Percentiles rank a stretch among this genome's conserved stretches.
These are phyloP conservation scores for Eucalyptus polyanthemos DNA, from an alignment of 345 rosid species.

Conservation along the genomic window DNA sequence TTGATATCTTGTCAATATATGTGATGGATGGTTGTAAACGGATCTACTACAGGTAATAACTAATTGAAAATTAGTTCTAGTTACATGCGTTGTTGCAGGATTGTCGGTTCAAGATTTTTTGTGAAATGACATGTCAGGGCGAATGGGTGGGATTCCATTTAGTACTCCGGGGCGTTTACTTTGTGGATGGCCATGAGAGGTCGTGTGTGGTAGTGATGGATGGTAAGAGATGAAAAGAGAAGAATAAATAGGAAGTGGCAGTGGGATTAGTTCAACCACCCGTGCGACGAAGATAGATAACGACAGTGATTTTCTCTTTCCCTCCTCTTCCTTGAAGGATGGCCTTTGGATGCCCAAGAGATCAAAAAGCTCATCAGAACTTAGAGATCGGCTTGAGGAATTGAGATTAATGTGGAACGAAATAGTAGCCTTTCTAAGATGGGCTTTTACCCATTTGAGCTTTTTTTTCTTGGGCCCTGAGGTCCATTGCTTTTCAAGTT, in stretches of 20 bases:
- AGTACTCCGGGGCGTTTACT: neutral
- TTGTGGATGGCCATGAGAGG: neutral
- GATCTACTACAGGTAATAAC: no score
- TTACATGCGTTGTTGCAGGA: fast-evolving
- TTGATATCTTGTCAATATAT: neutral
- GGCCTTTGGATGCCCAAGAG: neutral
- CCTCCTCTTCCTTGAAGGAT: neutral
- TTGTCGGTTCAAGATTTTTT: neutral
- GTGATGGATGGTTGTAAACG: no score
- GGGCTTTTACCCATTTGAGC: neutral
- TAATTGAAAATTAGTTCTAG: neutral
- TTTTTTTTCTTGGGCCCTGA: neutral
- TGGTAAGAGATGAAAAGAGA: neutral
- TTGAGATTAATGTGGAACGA: neutral
- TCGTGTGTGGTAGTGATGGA: neutral
- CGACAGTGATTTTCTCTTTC: neutral
- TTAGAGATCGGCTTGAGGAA: neutral
- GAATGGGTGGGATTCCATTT: neutral
- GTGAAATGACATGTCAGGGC: neutral
- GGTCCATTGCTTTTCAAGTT: neutral
- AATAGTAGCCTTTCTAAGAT: neutral
- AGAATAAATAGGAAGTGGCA: neutral
- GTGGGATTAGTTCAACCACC: neutral
- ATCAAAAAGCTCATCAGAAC: neutral
- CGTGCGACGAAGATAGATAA: neutral